A percentile compares a stretch with the other conserved stretches of the same genome.
Evolutionary conservation across 225 moss, liverwort and hornwort genomes (phyloP).

Genomic region (Rhytidiadelphus loreus): DNA sequence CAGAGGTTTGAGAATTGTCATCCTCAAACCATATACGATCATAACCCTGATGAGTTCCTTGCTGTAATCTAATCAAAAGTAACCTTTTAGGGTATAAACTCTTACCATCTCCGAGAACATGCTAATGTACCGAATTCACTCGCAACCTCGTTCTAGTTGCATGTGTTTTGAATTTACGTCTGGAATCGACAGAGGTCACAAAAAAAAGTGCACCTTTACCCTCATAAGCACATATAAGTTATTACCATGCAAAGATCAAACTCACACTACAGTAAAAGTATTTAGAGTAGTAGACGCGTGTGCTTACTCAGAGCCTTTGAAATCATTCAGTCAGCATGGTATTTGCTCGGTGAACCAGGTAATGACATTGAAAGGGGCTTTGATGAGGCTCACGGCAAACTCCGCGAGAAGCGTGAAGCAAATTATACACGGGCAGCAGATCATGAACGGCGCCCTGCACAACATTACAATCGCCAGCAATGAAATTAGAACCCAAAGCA

Average conservation of each 20-base stretch:
- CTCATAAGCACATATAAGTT: not conserved
- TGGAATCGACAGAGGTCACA: not conserved
- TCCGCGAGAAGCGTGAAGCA: slow-evolving; percentile 63
- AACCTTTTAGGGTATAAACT: not conserved
- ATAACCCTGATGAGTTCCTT: not conserved
- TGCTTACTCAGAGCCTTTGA: not conserved
- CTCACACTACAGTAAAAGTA: not conserved
- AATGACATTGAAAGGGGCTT: slow-evolving; percentile 57
- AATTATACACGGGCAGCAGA: slow-evolving; percentile 70
- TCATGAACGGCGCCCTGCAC: slow-evolving; percentile 63
- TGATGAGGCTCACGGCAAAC: slow-evolving; percentile 74
- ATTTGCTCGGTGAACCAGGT: slow-evolving; percentile 75
- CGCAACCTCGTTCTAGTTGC: not conserved
- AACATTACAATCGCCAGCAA: not conserved
- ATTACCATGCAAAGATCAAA: not conserved
- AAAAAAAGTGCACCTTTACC: not conserved
- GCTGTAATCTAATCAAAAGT: not conserved
- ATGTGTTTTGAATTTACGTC: not conserved
- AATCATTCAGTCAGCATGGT: slow-evolving; percentile 49
- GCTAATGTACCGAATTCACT: not conserved
- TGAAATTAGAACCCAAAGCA: not conserved
- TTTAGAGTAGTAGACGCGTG: not conserved
- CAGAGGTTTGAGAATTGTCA: not conserved
- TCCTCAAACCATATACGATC: not conserved
- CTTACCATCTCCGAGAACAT: not conserved